phyloP scores from a whole-genome alignment of 208 protist genomes.

The Herpetomonas muscarum region DNA sequence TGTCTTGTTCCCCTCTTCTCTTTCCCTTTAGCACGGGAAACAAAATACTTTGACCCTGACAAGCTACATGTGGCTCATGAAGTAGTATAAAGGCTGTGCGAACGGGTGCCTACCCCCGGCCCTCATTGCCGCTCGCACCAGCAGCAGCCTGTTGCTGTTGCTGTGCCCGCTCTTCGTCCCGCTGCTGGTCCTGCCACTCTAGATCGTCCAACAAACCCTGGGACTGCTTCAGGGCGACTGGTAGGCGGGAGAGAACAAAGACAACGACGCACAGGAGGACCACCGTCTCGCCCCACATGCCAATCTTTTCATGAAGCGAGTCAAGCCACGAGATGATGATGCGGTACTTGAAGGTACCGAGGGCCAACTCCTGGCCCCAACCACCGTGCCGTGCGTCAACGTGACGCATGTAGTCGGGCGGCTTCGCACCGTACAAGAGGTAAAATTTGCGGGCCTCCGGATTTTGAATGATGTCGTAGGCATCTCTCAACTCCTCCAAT shows the following conservation, averaged over 20 bases:
- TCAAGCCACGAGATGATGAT: constrained; percentile 82
- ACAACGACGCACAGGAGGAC: constrained; percentile 50
- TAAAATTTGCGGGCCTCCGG: constrained; percentile 86
- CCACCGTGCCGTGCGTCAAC: constrained; percentile 71
- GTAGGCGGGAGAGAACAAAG: constrained; percentile 61
- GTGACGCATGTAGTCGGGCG: constrained; percentile 82
- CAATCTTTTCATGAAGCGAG: constrained; percentile 64
- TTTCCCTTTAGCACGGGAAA: too few species aligned
- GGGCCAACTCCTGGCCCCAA: constrained; percentile 79
- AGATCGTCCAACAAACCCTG: constrained; percentile 63
- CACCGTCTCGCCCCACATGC: constrained; percentile 68
- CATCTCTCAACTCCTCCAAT: constrained; percentile 80
- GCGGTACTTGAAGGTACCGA: constrained; percentile 80
- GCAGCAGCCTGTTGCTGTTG: constrained; percentile 2
- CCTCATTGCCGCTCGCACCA: too few species aligned
- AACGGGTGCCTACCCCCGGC: too few species aligned
- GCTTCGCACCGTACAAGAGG: constrained; percentile 83
- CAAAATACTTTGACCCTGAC: too few species aligned
- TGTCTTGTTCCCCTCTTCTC: too few species aligned
- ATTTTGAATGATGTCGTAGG: constrained; percentile 83
- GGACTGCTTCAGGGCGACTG: constrained; percentile 52
- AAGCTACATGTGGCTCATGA: too few species aligned
- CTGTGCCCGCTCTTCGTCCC: constrained; percentile 12
- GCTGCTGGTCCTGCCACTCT: constrained; percentile 41
- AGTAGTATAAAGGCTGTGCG: too few species aligned